A percentile compares a stretch with the other conserved stretches of the same genome.
These are phyloP conservation scores for Clathrospora elynae DNA, from an alignment of 2,329 filamentous ascomycete genomes.

Conservation along the genomic window DNA sequence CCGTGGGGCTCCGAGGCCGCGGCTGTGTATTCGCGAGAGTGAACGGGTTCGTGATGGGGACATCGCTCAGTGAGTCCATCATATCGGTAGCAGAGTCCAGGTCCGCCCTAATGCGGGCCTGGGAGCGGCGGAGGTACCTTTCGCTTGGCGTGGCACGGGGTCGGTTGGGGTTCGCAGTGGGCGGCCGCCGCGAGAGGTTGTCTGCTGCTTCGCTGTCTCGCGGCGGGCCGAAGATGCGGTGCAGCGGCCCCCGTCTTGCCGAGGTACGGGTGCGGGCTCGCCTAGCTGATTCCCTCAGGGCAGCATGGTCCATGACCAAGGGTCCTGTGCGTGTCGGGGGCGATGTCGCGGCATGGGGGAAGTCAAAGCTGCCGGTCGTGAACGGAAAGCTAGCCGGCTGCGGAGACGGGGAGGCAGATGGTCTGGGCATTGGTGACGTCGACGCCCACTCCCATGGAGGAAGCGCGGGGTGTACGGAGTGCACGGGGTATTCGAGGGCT, in stretches of 20 bases:
- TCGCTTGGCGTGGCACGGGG: conserved; percentile 44
- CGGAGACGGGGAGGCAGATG: conserved; percentile 35
- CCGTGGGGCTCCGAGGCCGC: conserved; percentile 33
- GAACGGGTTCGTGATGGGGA: conserved; percentile 24
- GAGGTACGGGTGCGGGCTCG: conserved; percentile 14
- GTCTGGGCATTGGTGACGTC: conserved; percentile 41
- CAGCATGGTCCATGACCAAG: too few species aligned
- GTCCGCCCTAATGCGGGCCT: conserved; percentile 34
- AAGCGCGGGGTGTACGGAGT: conserved; percentile 1
- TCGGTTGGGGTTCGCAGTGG: conserved; percentile 33
- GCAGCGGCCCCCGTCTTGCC: conserved; percentile 23
- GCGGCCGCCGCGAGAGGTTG: conserved; percentile 19
- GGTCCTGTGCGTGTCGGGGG: conserved; percentile 19
- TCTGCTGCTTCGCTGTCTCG: conserved; percentile 25
- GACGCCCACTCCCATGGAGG: conserved; percentile 20
- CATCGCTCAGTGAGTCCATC: conserved; percentile 32
- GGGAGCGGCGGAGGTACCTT: conserved; percentile 43
- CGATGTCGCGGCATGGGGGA: conserved; percentile 50
- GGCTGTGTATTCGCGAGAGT: conserved; percentile 8
- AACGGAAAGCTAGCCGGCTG: conserved; percentile 38
- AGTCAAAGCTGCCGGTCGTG: conserved; percentile 52
- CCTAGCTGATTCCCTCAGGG: conserved; percentile 17
- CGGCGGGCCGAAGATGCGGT: conserved; percentile 29
- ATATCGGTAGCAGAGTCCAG: conserved; percentile 30
- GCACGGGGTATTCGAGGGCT: not conserved